These are phyloP conservation scores for Fusarium xyrophilum DNA, from an alignment of 2,329 filamentous ascomycete species.

Conservation along the genomic window DNA sequence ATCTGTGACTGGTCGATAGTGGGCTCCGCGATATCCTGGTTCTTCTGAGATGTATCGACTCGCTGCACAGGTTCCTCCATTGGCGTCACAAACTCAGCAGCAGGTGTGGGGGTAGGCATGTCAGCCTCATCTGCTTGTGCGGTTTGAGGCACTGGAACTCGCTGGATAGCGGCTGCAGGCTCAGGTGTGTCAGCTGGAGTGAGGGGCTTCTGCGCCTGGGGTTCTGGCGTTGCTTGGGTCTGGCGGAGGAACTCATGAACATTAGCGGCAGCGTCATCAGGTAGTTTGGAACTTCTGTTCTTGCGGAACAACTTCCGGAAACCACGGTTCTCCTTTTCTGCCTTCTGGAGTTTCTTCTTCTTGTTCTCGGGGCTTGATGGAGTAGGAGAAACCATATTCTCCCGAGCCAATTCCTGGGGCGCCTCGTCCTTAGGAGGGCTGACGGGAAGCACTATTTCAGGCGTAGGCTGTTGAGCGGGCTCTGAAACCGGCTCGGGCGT, in stretches of 20 bases:
- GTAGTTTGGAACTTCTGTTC: slow-evolving; percentile 64
- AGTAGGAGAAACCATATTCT: slow-evolving; percentile 37
- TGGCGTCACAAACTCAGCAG: slow-evolving; percentile 33
- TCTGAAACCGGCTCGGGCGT: slow-evolving; percentile 1
- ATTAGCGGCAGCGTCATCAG: slow-evolving; percentile 60
- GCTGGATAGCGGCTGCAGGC: slow-evolving; percentile 32
- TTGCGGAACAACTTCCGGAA: slow-evolving; percentile 73
- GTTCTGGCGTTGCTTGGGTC: slow-evolving; percentile 42
- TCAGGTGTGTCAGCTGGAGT: slow-evolving; percentile 40
- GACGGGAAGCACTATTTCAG: slow-evolving; percentile 11
- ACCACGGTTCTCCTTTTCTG: slow-evolving; percentile 55
- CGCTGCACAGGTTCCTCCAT: slow-evolving; percentile 34
- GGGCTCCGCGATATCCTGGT: slow-evolving; percentile 33
- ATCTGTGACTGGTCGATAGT: slow-evolving; percentile 34
- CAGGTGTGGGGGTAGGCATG: slow-evolving; percentile 27
- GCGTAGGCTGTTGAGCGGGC: slow-evolving; percentile 5
- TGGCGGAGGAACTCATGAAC: slow-evolving; percentile 59
- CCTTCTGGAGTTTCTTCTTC: slow-evolving; percentile 63
- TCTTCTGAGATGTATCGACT: slow-evolving; percentile 34
- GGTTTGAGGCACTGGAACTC: not conserved
- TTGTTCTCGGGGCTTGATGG: slow-evolving; percentile 52
- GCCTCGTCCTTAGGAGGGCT: slow-evolving; percentile 38
- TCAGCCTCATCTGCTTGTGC: slow-evolving; percentile 22
- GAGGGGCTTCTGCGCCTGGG: slow-evolving; percentile 7
- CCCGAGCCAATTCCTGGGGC: slow-evolving; percentile 32